A percentile compares a stretch with the other conserved stretches of the same genome.
Conservation (phyloP, 192 early-diverging fungal species). For the Spizellomyces punctatus region DNA sequence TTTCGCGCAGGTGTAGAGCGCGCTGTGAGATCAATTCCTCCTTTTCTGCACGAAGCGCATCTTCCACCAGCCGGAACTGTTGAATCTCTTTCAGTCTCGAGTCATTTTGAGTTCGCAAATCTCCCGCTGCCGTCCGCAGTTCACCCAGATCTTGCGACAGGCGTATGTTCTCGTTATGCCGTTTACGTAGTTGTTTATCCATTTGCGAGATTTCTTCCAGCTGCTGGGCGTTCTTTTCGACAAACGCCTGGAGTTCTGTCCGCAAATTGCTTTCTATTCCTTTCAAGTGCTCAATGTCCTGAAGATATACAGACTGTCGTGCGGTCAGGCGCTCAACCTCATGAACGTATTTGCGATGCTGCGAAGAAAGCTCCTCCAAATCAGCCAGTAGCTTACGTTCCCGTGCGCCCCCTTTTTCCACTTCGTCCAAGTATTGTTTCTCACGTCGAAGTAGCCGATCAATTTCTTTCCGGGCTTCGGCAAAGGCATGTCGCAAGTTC, state of each 20-base stretch:
- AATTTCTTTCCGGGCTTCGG: conserved; percentile 38
- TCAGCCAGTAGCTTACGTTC: conserved; percentile 43
- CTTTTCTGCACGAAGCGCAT: conserved; percentile 24
- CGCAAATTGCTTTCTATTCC: conserved; percentile 41
- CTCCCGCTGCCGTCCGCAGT: conserved; percentile 11
- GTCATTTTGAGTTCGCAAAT: conserved; percentile 24
- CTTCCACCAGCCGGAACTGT: conserved; percentile 20
- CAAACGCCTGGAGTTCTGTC: conserved; percentile 31
- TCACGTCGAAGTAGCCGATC: conserved; percentile 40
- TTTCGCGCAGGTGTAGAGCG: conserved; percentile 17
- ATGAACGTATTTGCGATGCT: conserved; percentile 28
- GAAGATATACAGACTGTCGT: conserved; percentile 16
- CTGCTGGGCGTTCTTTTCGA: not conserved
- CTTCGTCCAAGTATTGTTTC: conserved; percentile 42
- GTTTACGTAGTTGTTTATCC: conserved; percentile 23
- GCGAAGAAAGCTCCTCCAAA: conserved; percentile 41
- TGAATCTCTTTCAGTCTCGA: conserved; percentile 27
- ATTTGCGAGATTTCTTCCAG: conserved; percentile 33
- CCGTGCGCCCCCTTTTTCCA: conserved; percentile 36
- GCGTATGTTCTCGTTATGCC: conserved; percentile 20
- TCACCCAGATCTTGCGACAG: conserved; percentile 39
- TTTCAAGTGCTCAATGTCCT: conserved; percentile 44
- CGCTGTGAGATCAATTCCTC: conserved; percentile 25
- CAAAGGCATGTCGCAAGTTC: conserved; percentile 20
- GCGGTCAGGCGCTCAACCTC: conserved; percentile 39